Evolutionary conservation across 371 early-diverging fungal genomes (phyloP).

Genomic region (Choanephora cucurbitarum): DNA sequence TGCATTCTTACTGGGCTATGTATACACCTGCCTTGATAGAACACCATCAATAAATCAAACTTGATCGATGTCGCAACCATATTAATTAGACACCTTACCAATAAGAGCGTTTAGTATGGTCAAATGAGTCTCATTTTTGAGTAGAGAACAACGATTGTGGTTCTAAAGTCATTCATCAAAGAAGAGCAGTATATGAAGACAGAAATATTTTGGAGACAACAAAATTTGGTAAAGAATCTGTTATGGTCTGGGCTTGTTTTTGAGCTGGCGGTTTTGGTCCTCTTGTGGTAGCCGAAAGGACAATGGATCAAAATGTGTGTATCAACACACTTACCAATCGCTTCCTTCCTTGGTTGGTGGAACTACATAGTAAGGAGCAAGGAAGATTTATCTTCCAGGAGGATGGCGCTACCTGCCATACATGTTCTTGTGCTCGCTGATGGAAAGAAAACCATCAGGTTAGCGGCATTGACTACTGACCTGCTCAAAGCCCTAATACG

Average conservation of each 20-base stretch:
- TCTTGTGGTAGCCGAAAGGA: background rate
- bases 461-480: slow-evolving; percentile 16
- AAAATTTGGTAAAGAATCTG: background rate
- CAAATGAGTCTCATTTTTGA: slow-evolving; percentile 10
- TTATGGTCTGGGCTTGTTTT: slow-evolving; percentile 15
- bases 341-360: slow-evolving; percentile 4
- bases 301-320: slow-evolving; percentile 5
- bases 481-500: slow-evolving; percentile 22
- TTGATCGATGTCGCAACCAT: background rate
- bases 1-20: background rate
- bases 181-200: background rate
- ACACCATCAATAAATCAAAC: background rate
- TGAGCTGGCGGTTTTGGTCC: slow-evolving; percentile 7
- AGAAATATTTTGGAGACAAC: background rate
- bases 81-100: slow-evolving; percentile 13
- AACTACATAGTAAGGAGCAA: background rate
- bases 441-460: background rate
- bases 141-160: slow-evolving; percentile 4
- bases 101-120: slow-evolving; percentile 13
- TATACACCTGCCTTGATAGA: background rate
- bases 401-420: no score
- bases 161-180: background rate
- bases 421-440: background rate
- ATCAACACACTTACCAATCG: background rate
- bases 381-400: slow-evolving; percentile 12